Conservation (phyloP, 345 rosid genomes). For the Linum tenue region DNA sequence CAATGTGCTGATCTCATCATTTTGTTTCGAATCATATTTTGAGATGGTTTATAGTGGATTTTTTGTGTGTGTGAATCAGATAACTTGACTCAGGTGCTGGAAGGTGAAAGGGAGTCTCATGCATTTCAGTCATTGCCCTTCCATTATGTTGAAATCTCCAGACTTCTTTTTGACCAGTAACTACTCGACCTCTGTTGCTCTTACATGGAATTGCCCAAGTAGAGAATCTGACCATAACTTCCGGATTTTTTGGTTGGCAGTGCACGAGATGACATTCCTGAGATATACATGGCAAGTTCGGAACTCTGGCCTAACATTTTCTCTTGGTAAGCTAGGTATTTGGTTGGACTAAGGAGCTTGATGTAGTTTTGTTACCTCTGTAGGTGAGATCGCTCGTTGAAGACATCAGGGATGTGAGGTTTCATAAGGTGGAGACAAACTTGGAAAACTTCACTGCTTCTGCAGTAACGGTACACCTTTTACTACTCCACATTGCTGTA, state of each 20-base stretch:
- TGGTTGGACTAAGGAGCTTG: not conserved
- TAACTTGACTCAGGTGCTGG: constrained; percentile 59
- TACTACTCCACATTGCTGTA: too few species aligned
- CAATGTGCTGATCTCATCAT: not conserved
- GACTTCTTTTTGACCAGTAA: constrained; percentile 84
- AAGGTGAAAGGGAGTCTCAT: constrained; percentile 79
- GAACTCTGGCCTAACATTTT: constrained; percentile 3
- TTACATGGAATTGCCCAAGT: not conserved
- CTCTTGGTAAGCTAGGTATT: constrained; percentile 1
- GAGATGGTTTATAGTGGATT: not conserved
- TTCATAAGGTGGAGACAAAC: constrained; percentile 87
- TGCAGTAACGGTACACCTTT: constrained; percentile 61
- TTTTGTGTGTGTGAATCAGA: constrained; percentile 28
- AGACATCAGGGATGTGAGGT: constrained; percentile 90
- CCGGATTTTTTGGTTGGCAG: constrained; percentile 27
- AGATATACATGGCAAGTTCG: constrained; percentile 64
- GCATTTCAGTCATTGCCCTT: constrained; percentile 79
- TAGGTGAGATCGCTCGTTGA: constrained; percentile 83
- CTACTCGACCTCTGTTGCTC: constrained; percentile 11
- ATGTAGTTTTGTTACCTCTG: not conserved
- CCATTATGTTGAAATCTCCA: constrained; percentile 81
- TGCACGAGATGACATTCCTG: constrained; percentile 89
- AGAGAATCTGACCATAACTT: not conserved
- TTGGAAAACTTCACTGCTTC: constrained; percentile 84
- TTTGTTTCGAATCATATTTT: not conserved